Base-by-base conservation (phyloP, 352 stramenopile species). In the Phytophthora boehmeriae region DNA sequence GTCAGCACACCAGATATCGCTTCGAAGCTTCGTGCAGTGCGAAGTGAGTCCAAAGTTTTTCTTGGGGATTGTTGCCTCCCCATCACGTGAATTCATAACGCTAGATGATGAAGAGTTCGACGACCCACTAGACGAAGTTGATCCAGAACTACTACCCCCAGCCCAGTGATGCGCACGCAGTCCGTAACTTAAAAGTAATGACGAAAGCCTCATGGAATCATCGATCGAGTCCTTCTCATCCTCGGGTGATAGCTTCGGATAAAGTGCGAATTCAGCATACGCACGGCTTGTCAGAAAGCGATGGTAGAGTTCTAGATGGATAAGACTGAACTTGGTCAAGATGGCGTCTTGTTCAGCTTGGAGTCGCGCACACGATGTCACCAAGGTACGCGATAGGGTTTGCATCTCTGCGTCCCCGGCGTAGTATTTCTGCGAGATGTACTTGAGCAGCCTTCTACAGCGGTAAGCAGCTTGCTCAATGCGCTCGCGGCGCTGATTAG, bases 341-440 rank as follows among this genome's bases (percentile, higher is more conserved):
- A 95, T 95, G 1, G 71, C 71, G 48, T 95, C 87, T 79, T 95
- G 87, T 54, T 95, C 85, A 1, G 79, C 73, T 63, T 93, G 85
- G 28, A 95, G 57, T 22, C 71, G 65, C 8, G 82, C 65, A 52
- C 83, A 90, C 6, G 87, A 84, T 0, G 69, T 86, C 27, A 85
- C 75, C 10, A 95, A 65, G 9, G 84, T 92, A 35, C 78, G 80
- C 4, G 88, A 83, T 36, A 95, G 44, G 4, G 76, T 83, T 30
- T 76, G 77, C 75, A 93, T 92, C 32, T 93, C 87, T 60, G 73
- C 57, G 41, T 93, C 82, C 17, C 83, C 83, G 0, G 83, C 74
- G 43, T 92, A 94, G 49, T 94, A 95, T 60, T 93, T 93, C 42
- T 88, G 78, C 19, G 81, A 90, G 43, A 95, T 92, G 54, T 95